Conservation (phyloP, 2,329 filamentous ascomycete species). For the Graphium sp. region DNA sequence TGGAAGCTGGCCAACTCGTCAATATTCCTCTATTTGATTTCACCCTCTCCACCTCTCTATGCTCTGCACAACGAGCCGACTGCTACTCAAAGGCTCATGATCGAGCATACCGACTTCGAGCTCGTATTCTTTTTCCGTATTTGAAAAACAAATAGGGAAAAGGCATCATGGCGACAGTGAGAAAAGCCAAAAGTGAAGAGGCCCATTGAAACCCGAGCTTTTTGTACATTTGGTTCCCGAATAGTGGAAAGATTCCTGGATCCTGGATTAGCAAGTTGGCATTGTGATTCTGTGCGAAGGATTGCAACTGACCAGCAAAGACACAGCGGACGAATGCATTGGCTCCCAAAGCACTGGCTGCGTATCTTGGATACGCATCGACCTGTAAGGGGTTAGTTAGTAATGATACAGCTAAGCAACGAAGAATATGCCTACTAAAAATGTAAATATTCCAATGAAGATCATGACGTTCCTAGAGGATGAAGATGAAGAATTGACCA, state of each 20-base stretch:
- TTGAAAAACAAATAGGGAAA: conserved; percentile 47
- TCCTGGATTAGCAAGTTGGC: neutral
- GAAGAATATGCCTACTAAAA: conserved; percentile 41
- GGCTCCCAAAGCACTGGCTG: conserved; percentile 63
- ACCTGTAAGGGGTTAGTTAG: conserved; percentile 23
- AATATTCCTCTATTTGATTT: too few relatives aligned
- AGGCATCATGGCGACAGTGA: conserved; percentile 43
- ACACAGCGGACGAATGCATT: conserved; percentile 64
- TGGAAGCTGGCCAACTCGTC: too few relatives aligned
- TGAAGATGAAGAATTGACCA: too few relatives aligned
- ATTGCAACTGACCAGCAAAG: conserved; percentile 44
- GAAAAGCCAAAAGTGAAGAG: conserved; percentile 40
- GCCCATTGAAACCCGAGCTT: conserved; percentile 58
- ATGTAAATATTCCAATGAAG: conserved; percentile 76
- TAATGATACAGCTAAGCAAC: neutral
- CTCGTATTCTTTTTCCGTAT: conserved; percentile 38
- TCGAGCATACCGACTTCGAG: conserved; percentile 35
- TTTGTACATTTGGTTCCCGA: conserved; percentile 56
- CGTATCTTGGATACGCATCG: conserved; percentile 60
- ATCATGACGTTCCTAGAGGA: conserved; percentile 49
- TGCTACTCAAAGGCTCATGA: too few relatives aligned
- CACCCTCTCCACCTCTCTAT: too few relatives aligned
- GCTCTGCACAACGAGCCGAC: too few relatives aligned
- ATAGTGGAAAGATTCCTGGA: conserved; percentile 60
- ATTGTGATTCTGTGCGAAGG: neutral